Conservation (phyloP, 805 yeast species). For the Teunomyces tritomae region DNA sequence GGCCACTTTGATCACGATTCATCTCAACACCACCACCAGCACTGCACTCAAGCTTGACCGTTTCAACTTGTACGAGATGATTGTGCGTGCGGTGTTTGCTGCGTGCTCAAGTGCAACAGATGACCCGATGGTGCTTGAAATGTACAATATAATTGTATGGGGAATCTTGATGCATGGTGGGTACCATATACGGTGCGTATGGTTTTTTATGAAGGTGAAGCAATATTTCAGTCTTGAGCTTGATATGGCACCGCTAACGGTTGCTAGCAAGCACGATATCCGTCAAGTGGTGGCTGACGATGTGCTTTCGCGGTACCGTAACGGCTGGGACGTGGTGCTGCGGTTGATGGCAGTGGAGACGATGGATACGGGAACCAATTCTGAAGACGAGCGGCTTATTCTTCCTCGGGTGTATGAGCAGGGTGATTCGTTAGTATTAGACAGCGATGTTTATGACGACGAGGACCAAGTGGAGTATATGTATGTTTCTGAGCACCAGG, state of each 20-base stretch:
- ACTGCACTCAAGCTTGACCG: constrained; percentile 9
- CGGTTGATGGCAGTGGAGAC: constrained; percentile 10
- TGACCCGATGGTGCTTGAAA: constrained; percentile 31
- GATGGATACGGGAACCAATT: constrained; percentile 13
- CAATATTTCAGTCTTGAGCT: constrained; percentile 21
- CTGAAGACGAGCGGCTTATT: constrained; percentile 12
- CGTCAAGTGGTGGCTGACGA: constrained; percentile 12
- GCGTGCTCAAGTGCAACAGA: constrained; percentile 28
- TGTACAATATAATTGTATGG: constrained; percentile 41
- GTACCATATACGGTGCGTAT: constrained; percentile 37
- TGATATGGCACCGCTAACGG: constrained; percentile 20
- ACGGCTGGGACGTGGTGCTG: constrained; percentile 17
- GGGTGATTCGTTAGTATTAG: constrained; percentile 14
- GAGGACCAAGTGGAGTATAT: constrained; percentile 11
- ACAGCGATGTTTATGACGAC: constrained; percentile 20
- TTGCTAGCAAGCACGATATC: constrained; percentile 28
- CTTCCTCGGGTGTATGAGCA: constrained; percentile 21
- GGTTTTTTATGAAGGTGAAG: constrained; percentile 41
- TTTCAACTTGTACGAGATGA: constrained; percentile 28
- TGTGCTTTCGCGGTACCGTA: constrained; percentile 10
- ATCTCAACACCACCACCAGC: constrained; percentile 5
- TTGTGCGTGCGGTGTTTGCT: constrained; percentile 38
- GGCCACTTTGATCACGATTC: constrained; percentile 6
- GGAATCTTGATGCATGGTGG: constrained; percentile 46
- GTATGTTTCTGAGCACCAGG: constrained; percentile 11